Evolutionary conservation across 805 yeast genomes (phyloP).

Genomic region (Candida parachauliodes): DNA sequence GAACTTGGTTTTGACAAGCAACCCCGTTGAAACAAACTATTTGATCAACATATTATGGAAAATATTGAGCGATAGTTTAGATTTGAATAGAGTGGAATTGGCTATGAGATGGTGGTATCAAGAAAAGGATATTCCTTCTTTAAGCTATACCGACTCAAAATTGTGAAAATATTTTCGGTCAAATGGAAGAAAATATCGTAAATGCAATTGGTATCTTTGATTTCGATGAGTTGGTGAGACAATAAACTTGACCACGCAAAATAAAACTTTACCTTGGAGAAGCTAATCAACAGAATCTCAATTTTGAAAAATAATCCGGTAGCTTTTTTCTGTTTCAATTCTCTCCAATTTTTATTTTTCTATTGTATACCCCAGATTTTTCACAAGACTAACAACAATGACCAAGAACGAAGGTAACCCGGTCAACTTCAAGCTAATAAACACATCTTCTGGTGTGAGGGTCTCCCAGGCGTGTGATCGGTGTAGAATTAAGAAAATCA

Average conservation of each 20-base stretch:
- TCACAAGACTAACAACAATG: conserved; percentile 6
- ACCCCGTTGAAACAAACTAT: conserved; percentile 32
- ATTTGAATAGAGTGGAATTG: conserved; percentile 50
- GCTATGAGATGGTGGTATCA: conserved; percentile 67
- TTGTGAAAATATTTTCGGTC: background rate
- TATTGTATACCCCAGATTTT: conserved; percentile 3
- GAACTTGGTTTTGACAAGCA: conserved; percentile 30
- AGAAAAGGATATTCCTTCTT: conserved; percentile 12
- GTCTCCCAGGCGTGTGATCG: conserved; percentile 81
- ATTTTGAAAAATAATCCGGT: background rate
- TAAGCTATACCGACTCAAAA: background rate
- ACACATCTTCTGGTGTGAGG: conserved; percentile 41
- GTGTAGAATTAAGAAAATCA: conserved; percentile 71
- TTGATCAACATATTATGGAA: conserved; percentile 48
- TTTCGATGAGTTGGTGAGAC: too few relatives aligned
- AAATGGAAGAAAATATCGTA: too few relatives aligned
- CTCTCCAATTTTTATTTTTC: background rate
- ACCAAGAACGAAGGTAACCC: background rate
- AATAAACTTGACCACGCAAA: too few relatives aligned
- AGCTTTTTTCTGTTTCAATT: conserved; percentile 1
- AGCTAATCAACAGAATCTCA: too few relatives aligned
- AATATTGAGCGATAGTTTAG: conserved; percentile 53
- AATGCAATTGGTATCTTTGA: too few relatives aligned
- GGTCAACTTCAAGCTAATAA: conserved; percentile 32
- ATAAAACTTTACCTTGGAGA: too few relatives aligned